Evolutionary conservation across 2,329 filamentous ascomycete genomes (phyloP), one percentile per base, ranked within the genome.

Genomic region (Coleophoma crateriformis): DNA sequence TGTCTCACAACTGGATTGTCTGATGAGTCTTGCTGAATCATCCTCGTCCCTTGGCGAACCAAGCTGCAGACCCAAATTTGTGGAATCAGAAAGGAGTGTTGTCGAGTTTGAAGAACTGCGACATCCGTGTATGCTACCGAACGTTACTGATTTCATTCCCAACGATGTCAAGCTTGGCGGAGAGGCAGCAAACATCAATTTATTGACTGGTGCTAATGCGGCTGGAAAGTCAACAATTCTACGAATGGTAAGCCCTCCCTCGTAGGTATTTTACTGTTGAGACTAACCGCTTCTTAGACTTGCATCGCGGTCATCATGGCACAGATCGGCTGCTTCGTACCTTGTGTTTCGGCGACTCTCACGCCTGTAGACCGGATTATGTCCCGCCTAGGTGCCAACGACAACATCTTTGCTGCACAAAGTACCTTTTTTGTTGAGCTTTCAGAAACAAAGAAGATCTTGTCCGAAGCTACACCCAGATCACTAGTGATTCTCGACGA

Each of bases 361-460:
- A 97, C 92, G 0, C 92, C 94, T 0, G 84, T 95, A 3, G 94
- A 99, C 66, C 88, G 94, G 48, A 97, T 99, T 74, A 99, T 99
- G 94, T 97, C 92, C 10, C 89, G 94, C 42, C 82, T 99, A 0
- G 94, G 94, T 10, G 94, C 94, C 44, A 96, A 97, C 63, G 94
- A 99, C 80, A 97, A 97, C 68, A 99, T 99, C 61, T 97, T 99
- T 65, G 94, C 92, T 1, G 89, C 92, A 0, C 94, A 99, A 68
- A 95, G 89, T 13, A 99, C 94, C 2, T 99, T 99, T 75, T 97
- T 99, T 64, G 92, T 99, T 27, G 94, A 99, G 69, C 75, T 99
- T 2, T 91, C 90, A 0, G 94, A 99, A 67, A 99, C 94, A 0
- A 96, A 97, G 74, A 97, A 97, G 76, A 99, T 99, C 46, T 77